Evolutionary conservation across 2,329 filamentous ascomycete species (phyloP).

Genomic region (Aspergillus pseudoterreus): DNA sequence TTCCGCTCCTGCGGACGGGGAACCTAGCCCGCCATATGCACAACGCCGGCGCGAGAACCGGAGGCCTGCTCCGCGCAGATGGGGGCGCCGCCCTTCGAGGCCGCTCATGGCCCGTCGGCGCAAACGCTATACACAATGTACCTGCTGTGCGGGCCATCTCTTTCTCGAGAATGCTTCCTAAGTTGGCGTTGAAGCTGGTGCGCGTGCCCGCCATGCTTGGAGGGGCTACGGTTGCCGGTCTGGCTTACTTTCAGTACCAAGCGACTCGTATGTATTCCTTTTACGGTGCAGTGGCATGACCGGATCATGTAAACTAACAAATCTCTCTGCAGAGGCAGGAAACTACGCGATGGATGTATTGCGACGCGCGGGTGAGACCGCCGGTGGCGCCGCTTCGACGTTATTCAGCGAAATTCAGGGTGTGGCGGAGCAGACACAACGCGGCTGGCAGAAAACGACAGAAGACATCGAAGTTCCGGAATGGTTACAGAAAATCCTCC

Average conservation of each 20-base stretch:
- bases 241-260: constrained; percentile 95
- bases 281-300: background rate
- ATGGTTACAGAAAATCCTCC: constrained; percentile 75
- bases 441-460: constrained; percentile 80
- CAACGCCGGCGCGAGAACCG: constrained; percentile 57
- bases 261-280: constrained; percentile 65
- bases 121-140: constrained; percentile 78
- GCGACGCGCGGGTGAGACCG: constrained; percentile 67
- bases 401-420: constrained; percentile 69
- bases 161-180: constrained; percentile 71
- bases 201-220: constrained; percentile 89
- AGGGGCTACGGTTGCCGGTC: constrained; percentile 76
- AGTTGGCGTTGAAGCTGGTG: constrained; percentile 83
- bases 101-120: constrained; percentile 72
- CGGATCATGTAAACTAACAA: constrained; percentile 6
- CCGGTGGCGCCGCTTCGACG: constrained; percentile 63
- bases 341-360: constrained; percentile 75
- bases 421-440: constrained; percentile 73
- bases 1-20: constrained; percentile 62
- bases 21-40: constrained; percentile 61
- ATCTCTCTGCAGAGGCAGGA: constrained; percentile 57
- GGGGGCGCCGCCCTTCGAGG: constrained; percentile 57
- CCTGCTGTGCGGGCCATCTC: constrained; percentile 61
- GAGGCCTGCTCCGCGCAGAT: constrained; percentile 66
- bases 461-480: constrained; percentile 68